phyloP scores from a whole-genome alignment of 805 yeast species.

The Pichia californica region DNA sequence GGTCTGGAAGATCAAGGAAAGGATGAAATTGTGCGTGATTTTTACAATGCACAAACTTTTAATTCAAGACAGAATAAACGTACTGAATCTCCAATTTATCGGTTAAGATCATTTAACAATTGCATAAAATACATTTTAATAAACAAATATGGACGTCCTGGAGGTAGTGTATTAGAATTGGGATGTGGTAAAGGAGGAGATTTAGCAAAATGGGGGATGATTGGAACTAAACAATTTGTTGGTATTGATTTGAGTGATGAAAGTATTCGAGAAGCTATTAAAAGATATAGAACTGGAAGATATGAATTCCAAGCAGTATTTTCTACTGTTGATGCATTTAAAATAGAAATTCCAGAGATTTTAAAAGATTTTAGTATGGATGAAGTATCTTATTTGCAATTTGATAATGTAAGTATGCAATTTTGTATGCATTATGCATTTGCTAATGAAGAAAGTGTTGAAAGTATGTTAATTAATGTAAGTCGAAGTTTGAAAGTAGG shows the following conservation, averaged over 20 bases:
- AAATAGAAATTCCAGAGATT: constrained; percentile 58
- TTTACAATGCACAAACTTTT: constrained; percentile 80
- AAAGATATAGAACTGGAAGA: constrained; percentile 53
- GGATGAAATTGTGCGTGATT: constrained; percentile 68
- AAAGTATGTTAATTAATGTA: constrained; percentile 67
- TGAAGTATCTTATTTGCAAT: constrained; percentile 54
- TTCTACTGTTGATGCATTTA: constrained; percentile 90
- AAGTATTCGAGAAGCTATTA: constrained; percentile 77
- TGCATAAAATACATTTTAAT: constrained; percentile 83
- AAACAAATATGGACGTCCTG: constrained; percentile 53
- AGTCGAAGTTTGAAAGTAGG: constrained; percentile 71
- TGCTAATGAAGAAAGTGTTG: constrained; percentile 74
- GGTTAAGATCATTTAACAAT: constrained; percentile 83
- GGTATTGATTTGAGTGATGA: constrained; percentile 92
- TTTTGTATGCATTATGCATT: constrained; percentile 95
- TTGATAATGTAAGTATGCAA: constrained; percentile 84
- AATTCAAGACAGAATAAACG: constrained; percentile 58
- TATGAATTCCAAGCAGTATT: constrained; percentile 52
- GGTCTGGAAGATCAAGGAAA: constrained; percentile 33
- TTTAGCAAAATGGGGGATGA: constrained; percentile 78
- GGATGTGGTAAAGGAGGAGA: constrained; percentile 99
- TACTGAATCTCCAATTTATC: constrained; percentile 74
- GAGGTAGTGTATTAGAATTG: constrained; percentile 65
- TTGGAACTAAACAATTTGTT: constrained; percentile 65
- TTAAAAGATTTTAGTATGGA: constrained; percentile 58